phyloP scores from a whole-genome alignment of 140 eudicot genomes.

The Anethum foeniculum region DNA sequence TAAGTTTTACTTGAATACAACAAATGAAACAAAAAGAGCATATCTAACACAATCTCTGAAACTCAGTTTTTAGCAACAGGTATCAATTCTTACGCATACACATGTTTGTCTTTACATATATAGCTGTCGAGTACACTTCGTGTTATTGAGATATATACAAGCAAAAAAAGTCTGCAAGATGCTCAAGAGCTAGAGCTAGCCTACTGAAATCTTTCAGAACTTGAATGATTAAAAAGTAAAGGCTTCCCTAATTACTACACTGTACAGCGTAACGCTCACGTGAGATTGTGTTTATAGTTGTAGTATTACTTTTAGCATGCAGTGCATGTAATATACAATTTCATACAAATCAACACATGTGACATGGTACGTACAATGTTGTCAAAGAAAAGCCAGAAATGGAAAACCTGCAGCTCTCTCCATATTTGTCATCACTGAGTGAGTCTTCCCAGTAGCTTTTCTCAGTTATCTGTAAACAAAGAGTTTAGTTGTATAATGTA shows the following conservation, averaged over 20 bases:
- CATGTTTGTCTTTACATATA: background rate
- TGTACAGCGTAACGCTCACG: background rate
- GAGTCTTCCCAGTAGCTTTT: background rate
- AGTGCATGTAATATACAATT: background rate
- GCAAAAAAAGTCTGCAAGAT: background rate
- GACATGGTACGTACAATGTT: background rate
- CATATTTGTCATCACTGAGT: background rate
- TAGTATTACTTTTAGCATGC: background rate
- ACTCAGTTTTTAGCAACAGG: constrained; percentile 3
- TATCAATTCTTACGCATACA: background rate
- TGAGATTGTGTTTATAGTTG: background rate
- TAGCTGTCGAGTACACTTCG: background rate
- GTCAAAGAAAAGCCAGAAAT: background rate
- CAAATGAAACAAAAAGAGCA: constrained; percentile 1
- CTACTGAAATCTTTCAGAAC: background rate
- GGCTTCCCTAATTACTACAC: background rate
- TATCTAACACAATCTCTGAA: constrained; percentile 5
- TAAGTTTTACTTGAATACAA: background rate
- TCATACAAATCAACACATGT: background rate
- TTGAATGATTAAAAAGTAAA: background rate
- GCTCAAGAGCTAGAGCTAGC: background rate
- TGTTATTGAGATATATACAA: background rate
- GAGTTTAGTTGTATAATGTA: too few relatives aligned
- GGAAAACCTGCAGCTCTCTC: constrained; percentile 1
- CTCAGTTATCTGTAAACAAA: too few relatives aligned